Evolutionary conservation across 331 rosid genomes (phyloP).

Genomic region (Malus hybrid): DNA sequence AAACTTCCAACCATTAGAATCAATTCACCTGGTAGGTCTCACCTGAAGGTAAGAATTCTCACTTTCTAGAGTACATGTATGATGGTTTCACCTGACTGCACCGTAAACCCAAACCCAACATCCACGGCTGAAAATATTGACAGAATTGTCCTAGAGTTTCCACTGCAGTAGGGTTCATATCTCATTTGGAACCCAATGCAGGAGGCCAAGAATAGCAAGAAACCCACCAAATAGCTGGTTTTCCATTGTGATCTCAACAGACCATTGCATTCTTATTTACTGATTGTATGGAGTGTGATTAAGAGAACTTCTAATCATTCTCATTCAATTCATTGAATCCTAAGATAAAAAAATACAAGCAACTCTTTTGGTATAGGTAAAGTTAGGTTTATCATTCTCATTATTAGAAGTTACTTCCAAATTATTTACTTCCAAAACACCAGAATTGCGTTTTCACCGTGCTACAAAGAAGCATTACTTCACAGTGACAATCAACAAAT

Average conservation of each 20-base stretch:
- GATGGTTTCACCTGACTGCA: neutral
- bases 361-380: neutral
- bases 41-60: neutral
- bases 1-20: neutral
- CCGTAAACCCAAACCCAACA: neutral
- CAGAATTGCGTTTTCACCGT: neutral
- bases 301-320: no score
- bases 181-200: neutral
- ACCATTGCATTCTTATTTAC: neutral
- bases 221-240: neutral
- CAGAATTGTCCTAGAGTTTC: neutral
- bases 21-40: neutral
- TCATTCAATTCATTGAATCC: neutral
- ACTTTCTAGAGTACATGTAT: neutral
- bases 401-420: neutral
- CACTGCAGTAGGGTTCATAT: neutral
- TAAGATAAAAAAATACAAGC: neutral
- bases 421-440: neutral
- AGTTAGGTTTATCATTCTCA: neutral
- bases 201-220: neutral
- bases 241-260: neutral
- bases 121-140: neutral
- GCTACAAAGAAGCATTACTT: neutral
- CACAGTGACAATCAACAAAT: neutral
- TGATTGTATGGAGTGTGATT: no score